Base-by-base conservation (phyloP, 768 basidiomycete genomes). In the Clavulina sp. region DNA sequence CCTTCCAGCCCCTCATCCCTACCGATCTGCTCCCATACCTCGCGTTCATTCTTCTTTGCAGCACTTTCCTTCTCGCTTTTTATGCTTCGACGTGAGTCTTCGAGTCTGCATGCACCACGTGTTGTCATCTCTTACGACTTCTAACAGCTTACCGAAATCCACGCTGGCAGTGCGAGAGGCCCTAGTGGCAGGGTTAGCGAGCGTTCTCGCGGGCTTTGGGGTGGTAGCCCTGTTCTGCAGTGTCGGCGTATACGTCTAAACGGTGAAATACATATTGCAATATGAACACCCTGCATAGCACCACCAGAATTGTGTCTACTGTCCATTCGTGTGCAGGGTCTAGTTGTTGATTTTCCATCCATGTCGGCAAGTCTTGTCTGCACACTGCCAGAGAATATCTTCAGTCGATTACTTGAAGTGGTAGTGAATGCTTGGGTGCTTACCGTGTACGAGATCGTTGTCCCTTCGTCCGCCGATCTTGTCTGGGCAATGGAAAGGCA, bases 361-460 rank as follows among this genome's bases (percentile, higher is more conserved):
- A 23, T 49, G 48, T 18, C 7, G 16, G 26, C 32, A 49, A 13
- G 16, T 49, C 32, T 29, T 7, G 31, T 49, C 24, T 7, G 48
- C 26, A 26, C 32, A 49, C 48, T 34, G 16, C 16, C 24, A 49
- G 31, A 18, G 16, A 18, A 1, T 34, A 49, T 7, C 16, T 19
- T 34, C 28, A 49, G 28, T 18, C 28, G 32, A 13, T 9, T 9
- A 9, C 7, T 28, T 23, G 9, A 23, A 13, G 7, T 46, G 23
- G 28, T 30, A 36, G 36, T 21, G 49, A 2, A 4, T 24, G 30
- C n/a, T n/a, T n/a, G 40, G 28, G 7, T 13, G 71, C 83, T 55
- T 62, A 89, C 89, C n/a, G 81, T 87, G 65, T 92, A 95, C 64
- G 93, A 80, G 59, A 92, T 80, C 9, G 89, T 95, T 30, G 86